phyloP scores from a whole-genome alignment of 345 rosid genomes.

The Arabis hirsuta region DNA sequence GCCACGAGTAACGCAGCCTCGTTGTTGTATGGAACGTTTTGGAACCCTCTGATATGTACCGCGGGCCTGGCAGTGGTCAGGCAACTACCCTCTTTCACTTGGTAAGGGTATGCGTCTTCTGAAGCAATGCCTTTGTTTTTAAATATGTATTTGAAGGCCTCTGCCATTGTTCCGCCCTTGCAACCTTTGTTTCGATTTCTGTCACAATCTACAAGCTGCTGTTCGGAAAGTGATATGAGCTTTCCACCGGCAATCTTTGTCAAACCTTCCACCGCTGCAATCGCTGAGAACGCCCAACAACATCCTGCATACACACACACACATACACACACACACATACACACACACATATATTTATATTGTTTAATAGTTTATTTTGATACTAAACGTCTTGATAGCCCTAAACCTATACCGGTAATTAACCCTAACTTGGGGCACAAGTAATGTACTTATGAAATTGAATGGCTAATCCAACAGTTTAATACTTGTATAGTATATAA shows the following conservation, averaged over 20 bases:
- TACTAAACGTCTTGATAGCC: not conserved
- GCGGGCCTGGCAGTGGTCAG: slow-evolving; percentile 19
- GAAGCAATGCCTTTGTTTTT: slow-evolving; percentile 55
- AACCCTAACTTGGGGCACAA: not conserved
- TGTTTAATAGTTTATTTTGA: not conserved
- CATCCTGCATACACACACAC: slow-evolving; percentile 39
- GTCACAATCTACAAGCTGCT: slow-evolving; percentile 62
- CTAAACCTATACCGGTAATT: not conserved
- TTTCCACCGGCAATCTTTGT: slow-evolving; percentile 50
- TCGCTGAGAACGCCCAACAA: slow-evolving; percentile 74
- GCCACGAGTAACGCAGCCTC: slow-evolving; percentile 57
- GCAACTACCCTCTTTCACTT: slow-evolving; percentile 47
- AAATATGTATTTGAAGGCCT: slow-evolving; percentile 51
- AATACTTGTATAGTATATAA: not conserved
- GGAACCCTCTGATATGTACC: slow-evolving; percentile 46
- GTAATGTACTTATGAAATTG: not conserved
- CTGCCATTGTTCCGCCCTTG: slow-evolving; percentile 46
- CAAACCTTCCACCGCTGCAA: slow-evolving; percentile 65
- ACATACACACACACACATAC: too few relatives aligned
- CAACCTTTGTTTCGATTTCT: slow-evolving; percentile 46
- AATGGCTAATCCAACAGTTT: not conserved
- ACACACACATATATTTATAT: not conserved
- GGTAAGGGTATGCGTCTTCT: slow-evolving; percentile 51
- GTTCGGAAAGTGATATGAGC: slow-evolving; percentile 61
- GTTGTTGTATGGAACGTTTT: slow-evolving; percentile 48